Evolutionary conservation across 129 eudicot genomes (phyloP).

Genomic region (Arctium minus): DNA sequence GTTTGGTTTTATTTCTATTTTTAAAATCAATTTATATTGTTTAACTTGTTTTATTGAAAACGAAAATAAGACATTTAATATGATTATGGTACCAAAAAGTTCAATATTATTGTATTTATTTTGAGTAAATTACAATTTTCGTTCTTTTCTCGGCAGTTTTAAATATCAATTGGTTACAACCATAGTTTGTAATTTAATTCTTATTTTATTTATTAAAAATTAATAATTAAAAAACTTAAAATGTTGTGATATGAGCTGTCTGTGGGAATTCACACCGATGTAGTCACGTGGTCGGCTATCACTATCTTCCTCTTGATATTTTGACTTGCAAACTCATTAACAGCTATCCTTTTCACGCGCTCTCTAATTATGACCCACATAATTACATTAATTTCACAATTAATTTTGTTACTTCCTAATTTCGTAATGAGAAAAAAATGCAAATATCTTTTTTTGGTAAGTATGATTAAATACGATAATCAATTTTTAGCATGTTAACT

Average conservation of each 20-base stretch:
- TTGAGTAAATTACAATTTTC: neutral
- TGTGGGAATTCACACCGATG: neutral
- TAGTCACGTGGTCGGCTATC: constrained; percentile 19
- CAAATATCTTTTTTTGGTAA: too few relatives aligned
- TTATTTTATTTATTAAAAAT: neutral
- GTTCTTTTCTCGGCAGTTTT: neutral
- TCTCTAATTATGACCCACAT: neutral
- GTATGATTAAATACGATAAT: too few relatives aligned
- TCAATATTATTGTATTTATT: neutral
- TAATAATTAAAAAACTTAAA: neutral
- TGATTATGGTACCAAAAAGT: neutral
- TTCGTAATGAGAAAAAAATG: too few relatives aligned
- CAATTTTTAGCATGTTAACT: too few relatives aligned
- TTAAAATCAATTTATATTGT: too few relatives aligned
- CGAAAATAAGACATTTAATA: neutral
- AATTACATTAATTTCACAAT: neutral
- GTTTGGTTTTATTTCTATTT: neutral
- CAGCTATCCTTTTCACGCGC: constrained; percentile 14
- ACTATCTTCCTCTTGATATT: neutral
- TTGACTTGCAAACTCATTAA: constrained; percentile 8
- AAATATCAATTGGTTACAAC: neutral
- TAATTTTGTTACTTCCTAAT: neutral
- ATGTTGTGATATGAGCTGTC: neutral
- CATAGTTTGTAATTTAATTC: too few relatives aligned
- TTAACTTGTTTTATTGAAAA: too few relatives aligned